phyloP scores from a whole-genome alignment of 2,329 filamentous ascomycete genomes.

The Grosmannia clavigera region DNA sequence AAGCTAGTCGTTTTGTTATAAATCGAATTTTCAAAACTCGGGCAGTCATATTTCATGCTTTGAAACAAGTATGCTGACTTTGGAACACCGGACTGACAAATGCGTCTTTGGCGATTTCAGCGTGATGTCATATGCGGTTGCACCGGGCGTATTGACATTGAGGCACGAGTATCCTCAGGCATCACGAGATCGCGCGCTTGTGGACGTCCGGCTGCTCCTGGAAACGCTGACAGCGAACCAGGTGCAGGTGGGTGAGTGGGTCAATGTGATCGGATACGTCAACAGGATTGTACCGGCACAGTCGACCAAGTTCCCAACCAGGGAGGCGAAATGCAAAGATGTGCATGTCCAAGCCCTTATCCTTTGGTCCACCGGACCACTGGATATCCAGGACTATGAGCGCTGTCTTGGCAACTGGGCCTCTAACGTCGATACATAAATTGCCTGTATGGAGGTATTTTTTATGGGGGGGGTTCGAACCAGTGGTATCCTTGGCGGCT shows the following conservation, averaged over 20 bases:
- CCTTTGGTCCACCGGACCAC: slow-evolving; percentile 62
- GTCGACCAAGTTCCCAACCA: not conserved
- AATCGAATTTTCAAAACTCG: too few relatives aligned
- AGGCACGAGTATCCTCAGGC: slow-evolving; percentile 50
- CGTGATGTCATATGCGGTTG: slow-evolving; percentile 37
- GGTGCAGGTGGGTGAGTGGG: slow-evolving; percentile 65
- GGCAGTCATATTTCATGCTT: too few relatives aligned
- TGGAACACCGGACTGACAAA: not conserved
- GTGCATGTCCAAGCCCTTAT: slow-evolving; percentile 59
- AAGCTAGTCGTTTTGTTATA: not conserved
- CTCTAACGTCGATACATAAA: not conserved
- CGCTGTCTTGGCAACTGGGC: slow-evolving; percentile 31
- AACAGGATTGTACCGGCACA: slow-evolving; percentile 18
- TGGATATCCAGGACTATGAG: slow-evolving; percentile 64
- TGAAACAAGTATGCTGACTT: too few relatives aligned
- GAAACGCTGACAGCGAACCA: slow-evolving; percentile 49
- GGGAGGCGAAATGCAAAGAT: not conserved
- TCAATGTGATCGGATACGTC: slow-evolving; percentile 80
- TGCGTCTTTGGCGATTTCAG: slow-evolving; percentile 18
- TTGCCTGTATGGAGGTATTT: not conserved
- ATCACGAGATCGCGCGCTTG: slow-evolving; percentile 36
- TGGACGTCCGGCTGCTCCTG: slow-evolving; percentile 63
- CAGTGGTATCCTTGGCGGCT: not conserved
- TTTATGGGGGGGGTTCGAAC: not conserved
- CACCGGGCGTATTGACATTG: slow-evolving; percentile 50